Evolutionary conservation across 257 asterid species (phyloP).

Genomic region (Nicotiana tomentosiformis): DNA sequence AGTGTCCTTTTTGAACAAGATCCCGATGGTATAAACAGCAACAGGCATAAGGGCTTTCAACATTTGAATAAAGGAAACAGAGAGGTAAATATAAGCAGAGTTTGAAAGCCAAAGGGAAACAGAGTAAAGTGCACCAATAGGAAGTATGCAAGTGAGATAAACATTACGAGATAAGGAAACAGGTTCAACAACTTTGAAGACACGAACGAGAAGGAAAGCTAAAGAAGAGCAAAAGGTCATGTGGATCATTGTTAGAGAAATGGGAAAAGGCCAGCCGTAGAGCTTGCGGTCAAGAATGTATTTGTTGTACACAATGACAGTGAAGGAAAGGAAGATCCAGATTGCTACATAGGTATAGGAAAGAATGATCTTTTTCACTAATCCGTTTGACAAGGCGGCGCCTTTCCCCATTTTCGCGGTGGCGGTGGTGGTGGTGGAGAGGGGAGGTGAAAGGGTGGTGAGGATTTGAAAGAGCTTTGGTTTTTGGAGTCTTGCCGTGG

Average conservation of each 20-base stretch:
- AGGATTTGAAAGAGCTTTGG: not conserved
- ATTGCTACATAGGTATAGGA: slow-evolving; percentile 22
- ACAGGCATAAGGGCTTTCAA: slow-evolving; percentile 19
- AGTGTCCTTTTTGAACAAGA: slow-evolving; percentile 9
- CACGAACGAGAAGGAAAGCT: slow-evolving; percentile 19
- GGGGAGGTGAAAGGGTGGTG: not conserved
- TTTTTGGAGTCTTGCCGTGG: not conserved
- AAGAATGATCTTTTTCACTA: slow-evolving; percentile 18
- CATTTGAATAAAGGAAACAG: slow-evolving; percentile 15
- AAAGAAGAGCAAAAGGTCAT: slow-evolving; percentile 19
- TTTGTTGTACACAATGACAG: slow-evolving; percentile 26
- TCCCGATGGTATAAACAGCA: slow-evolving; percentile 14
- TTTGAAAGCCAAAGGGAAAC: slow-evolving; percentile 13
- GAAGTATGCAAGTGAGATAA: slow-evolving; percentile 16
- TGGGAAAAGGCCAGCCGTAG: slow-evolving; percentile 22
- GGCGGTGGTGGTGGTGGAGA: not conserved
- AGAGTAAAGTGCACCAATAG: slow-evolving; percentile 11
- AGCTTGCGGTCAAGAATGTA: slow-evolving; percentile 24
- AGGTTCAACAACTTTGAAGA: slow-evolving; percentile 14
- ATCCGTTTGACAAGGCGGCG: slow-evolving; percentile 10
- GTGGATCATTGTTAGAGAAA: slow-evolving; percentile 27
- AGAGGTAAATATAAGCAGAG: slow-evolving; percentile 13
- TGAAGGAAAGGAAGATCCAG: slow-evolving; percentile 27
- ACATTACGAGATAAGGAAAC: slow-evolving; percentile 12
- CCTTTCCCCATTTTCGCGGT: slow-evolving; percentile 17